phyloP scores from a whole-genome alignment of 208 protist genomes.

The Novymonas esmeraldas region DNA sequence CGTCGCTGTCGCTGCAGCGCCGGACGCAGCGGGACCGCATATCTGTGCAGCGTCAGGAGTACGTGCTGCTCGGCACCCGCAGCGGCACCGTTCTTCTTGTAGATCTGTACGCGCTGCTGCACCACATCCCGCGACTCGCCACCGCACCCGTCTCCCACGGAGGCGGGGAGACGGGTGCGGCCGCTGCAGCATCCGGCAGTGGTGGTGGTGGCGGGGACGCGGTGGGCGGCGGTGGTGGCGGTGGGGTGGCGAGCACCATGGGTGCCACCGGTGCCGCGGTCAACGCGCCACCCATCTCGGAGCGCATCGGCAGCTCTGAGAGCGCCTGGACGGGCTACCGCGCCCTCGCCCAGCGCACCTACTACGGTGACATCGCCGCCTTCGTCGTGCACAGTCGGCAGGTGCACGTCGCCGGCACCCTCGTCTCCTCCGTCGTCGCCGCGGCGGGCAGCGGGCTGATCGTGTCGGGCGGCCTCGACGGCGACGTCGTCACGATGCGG shows the following conservation, averaged over 20 bases:
- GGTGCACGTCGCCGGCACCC: slow-evolving; percentile 31
- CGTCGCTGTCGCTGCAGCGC: not conserved
- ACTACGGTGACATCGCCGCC: slow-evolving; percentile 25
- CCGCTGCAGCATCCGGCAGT: not conserved
- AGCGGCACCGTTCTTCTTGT: slow-evolving; percentile 36
- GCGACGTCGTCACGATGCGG: slow-evolving; percentile 42
- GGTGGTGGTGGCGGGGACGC: slow-evolving; percentile 6
- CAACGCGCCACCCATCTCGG: slow-evolving; percentile 2
- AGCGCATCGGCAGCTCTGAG: slow-evolving; percentile 29
- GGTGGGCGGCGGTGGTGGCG: slow-evolving; percentile 2
- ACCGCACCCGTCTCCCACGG: slow-evolving; percentile 2
- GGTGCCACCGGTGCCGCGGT: not conserved
- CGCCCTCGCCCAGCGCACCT: slow-evolving; percentile 28
- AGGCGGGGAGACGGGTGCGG: too few species aligned
- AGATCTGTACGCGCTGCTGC: slow-evolving; percentile 35
- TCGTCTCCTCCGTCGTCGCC: slow-evolving; percentile 41
- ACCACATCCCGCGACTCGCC: slow-evolving; percentile 34
- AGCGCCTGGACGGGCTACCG: slow-evolving; percentile 33
- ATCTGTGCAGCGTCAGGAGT: slow-evolving; percentile 34
- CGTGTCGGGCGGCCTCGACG: slow-evolving; percentile 46
- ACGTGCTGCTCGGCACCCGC: slow-evolving; percentile 50
- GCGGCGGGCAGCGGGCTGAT: slow-evolving; percentile 31
- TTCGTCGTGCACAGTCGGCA: slow-evolving; percentile 30
- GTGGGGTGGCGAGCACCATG: not conserved
- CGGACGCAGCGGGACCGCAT: slow-evolving; percentile 5